Evolutionary conservation across 257 asterid genomes (phyloP), one percentile per base, ranked within the genome.

Genomic region (Solanum sejunctum): DNA sequence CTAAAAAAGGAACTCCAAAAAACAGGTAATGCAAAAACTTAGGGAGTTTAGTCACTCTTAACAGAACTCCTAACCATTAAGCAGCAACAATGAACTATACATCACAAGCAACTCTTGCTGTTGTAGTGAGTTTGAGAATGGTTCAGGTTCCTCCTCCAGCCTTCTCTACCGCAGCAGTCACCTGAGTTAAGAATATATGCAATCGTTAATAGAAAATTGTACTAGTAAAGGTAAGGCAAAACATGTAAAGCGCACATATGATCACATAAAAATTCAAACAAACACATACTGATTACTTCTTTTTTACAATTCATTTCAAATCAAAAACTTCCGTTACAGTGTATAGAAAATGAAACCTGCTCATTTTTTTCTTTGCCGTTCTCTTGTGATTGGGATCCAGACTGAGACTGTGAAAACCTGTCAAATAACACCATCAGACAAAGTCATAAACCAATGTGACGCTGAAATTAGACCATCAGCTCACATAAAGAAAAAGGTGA

Each of bases 371-470:
- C 93, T 71, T 85, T 26, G 41, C 84, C 88, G 6, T 86, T 88
- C 18, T 54, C 60, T 66, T 83, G 83, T 9, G 84, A 51, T 47
- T 66, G 70, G 43, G 89, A 63, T 85, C 26, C 73, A 88, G 93
- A 78, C 32, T 87, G 71, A 52, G 84, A 55, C 84, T 87, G 85
- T 58, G 93, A 90, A 86, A 90, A 90, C 89, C 92, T 90, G 85
- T 43, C 77, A 84, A 82, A 57, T 55, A 81, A 32, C 51, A 79
- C 15, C 39, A 61, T 18, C 23, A 79, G 15, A 5, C 17, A 36
- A 80, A 81, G 51, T 80, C 23, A 47, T n/a, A 83, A 67, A n/a
- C 57, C 10, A 36, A 57, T 43, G 41, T 45, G 51, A 41, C 4
- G 10, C 47, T 13, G 39, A 39, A n/a, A 72, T 67, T 47, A 69